Evolutionary conservation across 768 basidiomycete species (phyloP).

Genomic region (Leccinum subgranulosum): DNA sequence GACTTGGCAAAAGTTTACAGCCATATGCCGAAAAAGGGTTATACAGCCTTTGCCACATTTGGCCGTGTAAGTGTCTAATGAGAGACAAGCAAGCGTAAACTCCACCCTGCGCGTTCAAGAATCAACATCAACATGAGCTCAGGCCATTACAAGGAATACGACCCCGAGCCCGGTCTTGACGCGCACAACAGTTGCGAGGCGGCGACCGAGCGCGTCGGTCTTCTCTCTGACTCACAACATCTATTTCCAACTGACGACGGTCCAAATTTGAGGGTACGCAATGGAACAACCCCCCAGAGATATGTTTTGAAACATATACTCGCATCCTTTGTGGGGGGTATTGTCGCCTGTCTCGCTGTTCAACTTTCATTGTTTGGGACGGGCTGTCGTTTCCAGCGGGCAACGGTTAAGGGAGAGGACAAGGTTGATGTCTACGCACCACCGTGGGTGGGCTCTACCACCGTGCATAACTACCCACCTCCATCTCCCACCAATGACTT

Average conservation of each 20-base stretch:
- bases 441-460: slow-evolving; percentile 71
- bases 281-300: slow-evolving; percentile 15
- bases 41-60: too few relatives aligned
- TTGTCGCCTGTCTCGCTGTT: slow-evolving; percentile 45
- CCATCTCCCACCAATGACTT: slow-evolving; percentile 67
- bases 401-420: neutral
- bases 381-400: slow-evolving; percentile 29
- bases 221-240: slow-evolving; percentile 31
- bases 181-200: neutral
- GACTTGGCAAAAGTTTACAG: too few relatives aligned
- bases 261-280: slow-evolving; percentile 2
- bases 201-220: slow-evolving; percentile 33
- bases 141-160: slow-evolving; percentile 23
- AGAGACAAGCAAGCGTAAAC: too few relatives aligned
- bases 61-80: too few relatives aligned
- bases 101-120: too few relatives aligned
- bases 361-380: slow-evolving; percentile 42
- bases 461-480: slow-evolving; percentile 69
- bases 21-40: too few relatives aligned
- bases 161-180: slow-evolving; percentile 41
- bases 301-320: slow-evolving; percentile 35
- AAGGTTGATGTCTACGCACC: slow-evolving; percentile 44
- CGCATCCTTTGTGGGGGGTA: slow-evolving; percentile 53
- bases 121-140: slow-evolving; percentile 3
- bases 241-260: slow-evolving; percentile 2